Evolutionary conservation across 2,329 filamentous ascomycete species (phyloP).

Genomic region (Hypoxylon sp.): DNA sequence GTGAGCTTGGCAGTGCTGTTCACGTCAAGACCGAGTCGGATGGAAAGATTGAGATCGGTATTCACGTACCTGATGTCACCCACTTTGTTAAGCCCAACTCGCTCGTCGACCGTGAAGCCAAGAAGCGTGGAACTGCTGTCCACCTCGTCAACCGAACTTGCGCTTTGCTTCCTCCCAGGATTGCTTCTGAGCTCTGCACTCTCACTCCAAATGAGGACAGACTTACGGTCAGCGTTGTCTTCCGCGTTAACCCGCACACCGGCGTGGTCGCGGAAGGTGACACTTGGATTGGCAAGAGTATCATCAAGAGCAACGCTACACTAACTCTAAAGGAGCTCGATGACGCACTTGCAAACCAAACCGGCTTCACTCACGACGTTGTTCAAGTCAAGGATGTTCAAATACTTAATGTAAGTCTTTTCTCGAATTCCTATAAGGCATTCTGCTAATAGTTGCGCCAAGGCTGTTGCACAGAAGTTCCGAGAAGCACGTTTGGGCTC

Average conservation of each 20-base stretch:
- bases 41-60: conserved; percentile 91
- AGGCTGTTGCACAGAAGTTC: conserved; percentile 89
- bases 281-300: conserved; percentile 92
- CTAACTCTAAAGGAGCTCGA: conserved; percentile 90
- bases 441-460: conserved; percentile 46
- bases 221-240: conserved; percentile 91
- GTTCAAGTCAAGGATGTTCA: conserved; percentile 83
- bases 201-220: conserved; percentile 89
- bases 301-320: conserved; percentile 92
- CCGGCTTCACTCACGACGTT: conserved; percentile 73
- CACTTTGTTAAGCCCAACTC: conserved; percentile 98
- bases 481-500: conserved; percentile 88
- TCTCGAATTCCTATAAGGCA: background rate
- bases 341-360: conserved; percentile 77
- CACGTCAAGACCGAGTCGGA: conserved; percentile 89
- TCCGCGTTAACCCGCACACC: conserved; percentile 86
- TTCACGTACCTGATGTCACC: conserved; percentile 94
- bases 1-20: conserved; percentile 91
- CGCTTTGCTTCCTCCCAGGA: conserved; percentile 88
- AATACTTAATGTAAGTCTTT: conserved; percentile 76
- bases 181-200: conserved; percentile 90
- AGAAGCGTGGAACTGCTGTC: conserved; percentile 96
- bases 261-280: conserved; percentile 86
- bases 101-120: conserved; percentile 94
- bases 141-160: conserved; percentile 91